Base-by-base conservation (phyloP, 2,329 filamentous ascomycete species). In the Hypoxylon sp. region DNA sequence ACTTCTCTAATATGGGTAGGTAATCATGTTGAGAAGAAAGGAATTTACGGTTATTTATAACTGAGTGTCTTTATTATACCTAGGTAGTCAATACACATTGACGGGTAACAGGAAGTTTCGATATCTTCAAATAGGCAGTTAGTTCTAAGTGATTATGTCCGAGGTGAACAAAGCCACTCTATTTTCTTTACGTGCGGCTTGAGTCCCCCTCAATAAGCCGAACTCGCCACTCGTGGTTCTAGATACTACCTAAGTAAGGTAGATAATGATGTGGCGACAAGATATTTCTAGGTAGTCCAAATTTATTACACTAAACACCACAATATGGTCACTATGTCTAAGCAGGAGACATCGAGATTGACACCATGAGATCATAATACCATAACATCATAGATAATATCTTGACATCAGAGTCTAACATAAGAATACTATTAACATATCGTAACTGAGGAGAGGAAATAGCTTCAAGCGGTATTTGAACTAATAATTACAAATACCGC, bases 401-500 rank as follows among this genome's bases (percentile, higher is more conserved):
- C 5, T 23, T 30, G 11, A 36, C 14, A 28, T 21, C 46, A 32
- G 11, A 34, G 14, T 56, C 38, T 55, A 17, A 56, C 23, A 43
- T 21, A 56, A 14, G 38, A 46, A 34, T 32, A n/a, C 19, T 7
- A 3, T 30, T 38, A 25, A 34, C 13, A 23, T 38, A 30, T 43
- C 43, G 14, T 9, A 17, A 13, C 23, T n/a, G 36, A 48, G 9
- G 30, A 51, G 34, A 9, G 28, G 28, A 45, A 13, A 38, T 21
- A 7, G 32, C 13, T 32, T 21, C 51, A 36, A 36, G 25, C 6
- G 25, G 17, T 13, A 30, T 65, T 68, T 30, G 25, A 13, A 53
- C 70, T 71, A 89, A 67, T 86, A 87, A 62, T 82, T 81, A 73
- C 87, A 89, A 32, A 89, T 86, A 0, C 88, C 89, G 4, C 89